Evolutionary conservation across 306 rosid species (phyloP), one percentile per base, ranked within the genome.

Genomic region (Quercus variabilis): DNA sequence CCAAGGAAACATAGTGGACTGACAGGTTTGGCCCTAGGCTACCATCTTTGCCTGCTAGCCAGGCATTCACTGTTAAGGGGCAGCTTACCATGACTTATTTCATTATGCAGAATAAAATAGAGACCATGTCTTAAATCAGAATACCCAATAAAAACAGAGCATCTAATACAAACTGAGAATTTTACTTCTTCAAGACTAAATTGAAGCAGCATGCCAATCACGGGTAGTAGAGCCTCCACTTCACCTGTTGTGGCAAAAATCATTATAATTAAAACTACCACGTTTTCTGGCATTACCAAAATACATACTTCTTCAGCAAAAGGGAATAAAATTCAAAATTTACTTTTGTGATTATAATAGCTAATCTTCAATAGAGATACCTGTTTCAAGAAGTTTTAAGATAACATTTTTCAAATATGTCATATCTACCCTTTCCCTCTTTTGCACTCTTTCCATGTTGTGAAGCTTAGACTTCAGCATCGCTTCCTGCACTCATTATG

Each of bases 341-440:
- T 30, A 17, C n/a, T 6, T 15, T 11, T 52, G 28, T 1, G 28
- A 25, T 63, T 52, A 35, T 46, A 31, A 51, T 12, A 17, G 11
- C 23, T 52, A 67, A 15, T 63, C 1, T 38, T 35, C 31, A 8
- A 35, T 23, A 2, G 1, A 41, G 13, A 58, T 86, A 90, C 97
- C 98, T 68, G 98, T 93, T 90, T 93, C 94, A 67, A 95, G 98
- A 83, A 95, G 99, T 92, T 95, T 95, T 81, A 95, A 84, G 80
- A 93, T 89, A 38, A 95, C 91, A 83, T 95, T 93, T 90, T 93
- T 95, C 84, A 91, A 80, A 79, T 93, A 95, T 14, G 97, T 95
- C 98, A 95, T 84, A 86, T 93, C 99, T 57, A 93, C 96, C 6
- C 99, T 97, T 78, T 95, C 99, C 89, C 96, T 90, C 86, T 89